phyloP scores from a whole-genome alignment of 192 early-diverging fungal species.

The Entomortierella beljakovae region DNA sequence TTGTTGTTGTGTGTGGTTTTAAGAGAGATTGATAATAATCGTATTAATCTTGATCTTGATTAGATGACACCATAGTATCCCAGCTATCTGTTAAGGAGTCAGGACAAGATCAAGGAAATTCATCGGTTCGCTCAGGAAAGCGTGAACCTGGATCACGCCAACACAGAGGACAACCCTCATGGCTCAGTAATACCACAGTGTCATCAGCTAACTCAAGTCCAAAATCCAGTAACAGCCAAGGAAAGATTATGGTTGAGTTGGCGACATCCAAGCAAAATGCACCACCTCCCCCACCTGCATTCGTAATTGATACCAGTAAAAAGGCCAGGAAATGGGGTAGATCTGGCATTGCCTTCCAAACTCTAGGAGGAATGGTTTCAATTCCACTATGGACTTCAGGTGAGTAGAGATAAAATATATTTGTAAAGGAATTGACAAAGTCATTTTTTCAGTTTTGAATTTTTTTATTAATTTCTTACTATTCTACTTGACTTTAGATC shows the following conservation, averaged over 20 bases:
- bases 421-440: not conserved
- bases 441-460: no score
- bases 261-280: not conserved
- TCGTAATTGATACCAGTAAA: conserved; percentile 43
- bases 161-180: not conserved
- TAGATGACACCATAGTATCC: not conserved
- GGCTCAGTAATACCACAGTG: not conserved
- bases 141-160: not conserved
- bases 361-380: conserved; percentile 33
- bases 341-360: conserved; percentile 22
- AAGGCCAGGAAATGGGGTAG: conserved; percentile 42
- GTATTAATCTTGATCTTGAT: not conserved
- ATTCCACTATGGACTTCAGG: conserved; percentile 48
- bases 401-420: conserved; percentile 2
- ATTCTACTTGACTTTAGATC: conserved; percentile 17
- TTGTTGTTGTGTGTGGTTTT: no score
- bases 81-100: conserved; percentile 2
- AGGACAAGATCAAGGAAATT: not conserved
- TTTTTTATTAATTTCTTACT: not conserved
- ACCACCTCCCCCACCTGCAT: conserved; percentile 10
- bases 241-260: conserved; percentile 7
- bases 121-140: not conserved
- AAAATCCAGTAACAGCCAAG: not conserved
- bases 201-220: not conserved
- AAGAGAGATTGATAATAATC: no score